phyloP scores from a whole-genome alignment of 305 asterid genomes.

The Rubia tinctorum region DNA sequence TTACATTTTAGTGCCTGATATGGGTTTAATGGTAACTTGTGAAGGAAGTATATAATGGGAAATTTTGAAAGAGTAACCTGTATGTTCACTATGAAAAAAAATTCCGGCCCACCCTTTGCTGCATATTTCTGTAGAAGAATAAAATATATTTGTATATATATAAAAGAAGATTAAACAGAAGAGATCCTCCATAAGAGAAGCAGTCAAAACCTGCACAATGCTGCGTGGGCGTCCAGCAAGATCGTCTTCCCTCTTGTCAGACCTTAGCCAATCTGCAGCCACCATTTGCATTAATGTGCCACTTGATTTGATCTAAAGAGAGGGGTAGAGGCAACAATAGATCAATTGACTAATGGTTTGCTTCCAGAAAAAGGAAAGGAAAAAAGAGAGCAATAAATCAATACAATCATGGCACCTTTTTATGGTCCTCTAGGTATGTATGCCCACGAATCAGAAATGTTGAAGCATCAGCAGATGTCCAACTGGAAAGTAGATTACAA shows the following conservation, averaged over 20 bases:
- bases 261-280: conserved; percentile 97
- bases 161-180: not conserved
- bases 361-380: not conserved
- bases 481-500: conserved; percentile 81
- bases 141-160: conserved; percentile 20
- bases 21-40: not conserved
- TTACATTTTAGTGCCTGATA: not conserved
- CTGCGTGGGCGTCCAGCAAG: conserved; percentile 92
- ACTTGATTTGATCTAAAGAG: conserved; percentile 71
- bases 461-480: conserved; percentile 83
- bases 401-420: conserved; percentile 48
- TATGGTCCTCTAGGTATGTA: conserved; percentile 85
- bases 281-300: conserved; percentile 97
- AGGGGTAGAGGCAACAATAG: conserved; percentile 4
- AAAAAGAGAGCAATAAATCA: not conserved
- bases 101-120: conserved; percentile 82
- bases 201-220: conserved; percentile 75
- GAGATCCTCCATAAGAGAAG: not conserved
- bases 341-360: not conserved
- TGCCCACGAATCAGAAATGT: conserved; percentile 87
- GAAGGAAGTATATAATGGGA: conserved; percentile 3
- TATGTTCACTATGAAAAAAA: conserved; percentile 82
- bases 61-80: conserved; percentile 46
- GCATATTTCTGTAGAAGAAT: conserved; percentile 70
- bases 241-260: conserved; percentile 98